phyloP scores from a whole-genome alignment of 1,139 yeast genomes.

The Lizanozyma gosingica region DNA sequence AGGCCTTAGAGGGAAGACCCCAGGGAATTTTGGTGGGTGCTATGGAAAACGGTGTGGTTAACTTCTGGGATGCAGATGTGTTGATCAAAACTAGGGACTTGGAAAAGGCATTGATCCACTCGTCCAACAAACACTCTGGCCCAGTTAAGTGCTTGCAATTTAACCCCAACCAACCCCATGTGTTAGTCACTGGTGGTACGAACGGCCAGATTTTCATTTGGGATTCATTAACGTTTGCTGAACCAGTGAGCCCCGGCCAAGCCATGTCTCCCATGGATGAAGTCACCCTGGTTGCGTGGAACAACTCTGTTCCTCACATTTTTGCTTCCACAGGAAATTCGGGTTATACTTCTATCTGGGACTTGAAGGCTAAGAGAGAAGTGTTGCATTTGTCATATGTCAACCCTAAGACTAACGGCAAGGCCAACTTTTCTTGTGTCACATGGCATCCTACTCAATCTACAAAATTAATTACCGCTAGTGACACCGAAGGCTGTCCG shows the following conservation, averaged over 20 bases:
- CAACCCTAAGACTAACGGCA: constrained; percentile 31
- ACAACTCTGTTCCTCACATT: constrained; percentile 74
- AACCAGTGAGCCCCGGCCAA: constrained; percentile 67
- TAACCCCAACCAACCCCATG: constrained; percentile 63
- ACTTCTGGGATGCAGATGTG: constrained; percentile 60
- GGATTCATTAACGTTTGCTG: constrained; percentile 62
- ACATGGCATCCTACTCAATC: constrained; percentile 85
- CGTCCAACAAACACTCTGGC: constrained; percentile 56
- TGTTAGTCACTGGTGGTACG: constrained; percentile 80
- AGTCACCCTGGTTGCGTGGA: constrained; percentile 82
- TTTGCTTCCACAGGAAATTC: constrained; percentile 82
- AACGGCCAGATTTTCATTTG: constrained; percentile 83
- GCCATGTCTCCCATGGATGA: constrained; percentile 80
- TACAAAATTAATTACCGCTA: constrained; percentile 81
- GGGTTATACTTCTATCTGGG: constrained; percentile 92
- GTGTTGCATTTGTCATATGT: constrained; percentile 72
- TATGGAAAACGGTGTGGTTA: constrained; percentile 71
- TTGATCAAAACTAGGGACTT: constrained; percentile 32
- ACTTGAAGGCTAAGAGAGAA: constrained; percentile 77
- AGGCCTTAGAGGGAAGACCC: constrained; percentile 44
- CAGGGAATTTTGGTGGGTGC: constrained; percentile 78
- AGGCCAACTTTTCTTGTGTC: constrained; percentile 59
- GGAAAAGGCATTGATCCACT: constrained; percentile 34
- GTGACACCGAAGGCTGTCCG: constrained; percentile 75
- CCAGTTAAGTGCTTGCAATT: constrained; percentile 69